phyloP scores from a whole-genome alignment of 2,329 filamentous ascomycete genomes.

The Myriosclerotinia scirpicola region DNA sequence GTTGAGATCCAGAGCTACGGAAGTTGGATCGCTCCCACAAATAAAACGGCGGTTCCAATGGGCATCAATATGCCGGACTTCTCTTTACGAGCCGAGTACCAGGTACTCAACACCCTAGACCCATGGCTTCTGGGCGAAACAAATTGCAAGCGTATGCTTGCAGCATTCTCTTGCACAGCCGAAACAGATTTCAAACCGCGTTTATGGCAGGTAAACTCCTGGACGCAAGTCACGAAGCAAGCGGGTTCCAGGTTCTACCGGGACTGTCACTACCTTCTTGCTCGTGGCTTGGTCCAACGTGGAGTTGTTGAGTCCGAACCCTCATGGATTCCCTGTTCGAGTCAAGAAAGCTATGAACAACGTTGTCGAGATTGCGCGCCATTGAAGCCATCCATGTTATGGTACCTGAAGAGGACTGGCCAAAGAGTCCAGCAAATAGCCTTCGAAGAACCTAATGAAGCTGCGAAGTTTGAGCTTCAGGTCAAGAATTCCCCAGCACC shows the following conservation, averaged over 20 bases:
- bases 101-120: not conserved
- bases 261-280: not conserved
- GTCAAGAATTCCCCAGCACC: conserved; percentile 50
- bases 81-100: not conserved
- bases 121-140: not conserved
- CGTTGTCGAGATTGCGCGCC: conserved; percentile 5
- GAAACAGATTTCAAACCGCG: not conserved
- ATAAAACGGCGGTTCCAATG: not conserved
- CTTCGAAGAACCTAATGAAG: conserved; percentile 52
- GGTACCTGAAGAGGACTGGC: conserved; percentile 1
- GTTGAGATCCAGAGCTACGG: not conserved
- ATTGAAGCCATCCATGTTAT: conserved; percentile 1
- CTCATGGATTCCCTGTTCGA: not conserved
- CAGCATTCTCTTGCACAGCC: conserved; percentile 6
- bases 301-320: not conserved
- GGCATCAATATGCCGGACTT: not conserved
- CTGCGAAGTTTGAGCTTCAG: conserved; percentile 51
- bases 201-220: not conserved
- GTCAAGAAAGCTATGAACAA: not conserved
- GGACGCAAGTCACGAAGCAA: conserved; percentile 2
- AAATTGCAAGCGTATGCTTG: not conserved
- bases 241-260: not conserved
- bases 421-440: conserved; percentile 41
- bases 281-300: conserved; percentile 2
- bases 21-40: not conserved